Evolutionary conservation across 495 filamentous ascomycete genomes (phyloP).

Genomic region (Stereocaulon alpinum): DNA sequence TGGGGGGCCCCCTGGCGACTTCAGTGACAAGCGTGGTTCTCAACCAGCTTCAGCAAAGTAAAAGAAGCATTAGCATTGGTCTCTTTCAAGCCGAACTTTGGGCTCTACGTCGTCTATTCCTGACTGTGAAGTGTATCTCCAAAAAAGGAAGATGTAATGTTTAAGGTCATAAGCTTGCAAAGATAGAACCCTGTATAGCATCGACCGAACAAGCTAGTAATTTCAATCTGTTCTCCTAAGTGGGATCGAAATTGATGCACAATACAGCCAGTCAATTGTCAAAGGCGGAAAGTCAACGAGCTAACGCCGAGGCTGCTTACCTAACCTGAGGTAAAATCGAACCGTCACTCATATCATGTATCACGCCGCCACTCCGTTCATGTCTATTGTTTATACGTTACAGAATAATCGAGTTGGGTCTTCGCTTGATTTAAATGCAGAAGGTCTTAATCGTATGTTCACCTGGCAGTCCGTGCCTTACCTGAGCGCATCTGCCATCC

Average conservation of each 20-base stretch:
- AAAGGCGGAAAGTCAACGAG: neutral
- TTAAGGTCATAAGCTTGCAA: too few species aligned
- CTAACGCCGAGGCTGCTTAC: neutral
- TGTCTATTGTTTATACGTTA: neutral
- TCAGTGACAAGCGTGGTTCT: constrained; percentile 23
- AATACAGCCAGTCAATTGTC: too few species aligned
- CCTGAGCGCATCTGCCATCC: neutral
- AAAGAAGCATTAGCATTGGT: neutral
- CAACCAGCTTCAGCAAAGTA: constrained; percentile 6
- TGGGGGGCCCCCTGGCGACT: constrained; percentile 32
- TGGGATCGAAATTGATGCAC: too few species aligned
- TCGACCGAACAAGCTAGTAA: too few species aligned
- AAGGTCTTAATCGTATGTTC: neutral
- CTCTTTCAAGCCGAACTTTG: neutral
- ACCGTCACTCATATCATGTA: neutral
- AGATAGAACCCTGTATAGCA: too few species aligned
- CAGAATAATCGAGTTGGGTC: neutral
- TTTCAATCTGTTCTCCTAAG: too few species aligned
- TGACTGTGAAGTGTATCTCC: too few species aligned
- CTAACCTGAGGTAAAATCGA: neutral
- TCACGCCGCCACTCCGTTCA: neutral
- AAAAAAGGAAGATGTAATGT: too few species aligned
- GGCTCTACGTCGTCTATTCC: too few species aligned
- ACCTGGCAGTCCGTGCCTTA: neutral
- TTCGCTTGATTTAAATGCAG: neutral